A percentile compares a stretch with the other conserved stretches of the same genome.
phyloP scores from a whole-genome alignment of 768 basidiomycete species.

The Hypsizygus marmoreus region DNA sequence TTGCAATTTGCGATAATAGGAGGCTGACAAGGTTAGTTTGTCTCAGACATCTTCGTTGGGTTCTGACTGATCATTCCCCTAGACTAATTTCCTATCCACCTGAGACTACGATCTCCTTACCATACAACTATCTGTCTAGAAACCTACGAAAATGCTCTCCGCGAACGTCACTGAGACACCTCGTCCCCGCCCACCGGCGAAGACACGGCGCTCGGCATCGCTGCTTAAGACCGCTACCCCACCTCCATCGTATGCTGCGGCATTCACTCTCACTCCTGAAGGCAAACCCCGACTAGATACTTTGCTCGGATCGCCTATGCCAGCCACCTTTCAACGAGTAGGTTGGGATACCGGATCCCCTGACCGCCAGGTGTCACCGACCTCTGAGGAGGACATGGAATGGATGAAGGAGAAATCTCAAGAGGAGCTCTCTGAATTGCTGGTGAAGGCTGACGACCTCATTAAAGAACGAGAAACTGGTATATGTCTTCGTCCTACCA shows the following conservation, averaged over 20 bases:
- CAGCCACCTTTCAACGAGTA: slow-evolving; percentile 35
- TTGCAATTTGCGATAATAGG: background rate
- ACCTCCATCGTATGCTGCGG: slow-evolving; percentile 48
- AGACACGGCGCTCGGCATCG: slow-evolving; percentile 52
- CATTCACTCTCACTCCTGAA: slow-evolving; percentile 34
- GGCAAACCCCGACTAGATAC: slow-evolving; percentile 23
- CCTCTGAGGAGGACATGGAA: slow-evolving; percentile 26
- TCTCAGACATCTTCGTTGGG: slow-evolving; percentile 4
- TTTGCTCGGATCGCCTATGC: slow-evolving; percentile 38
- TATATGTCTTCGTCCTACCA: slow-evolving; percentile 33
- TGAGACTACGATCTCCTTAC: slow-evolving; percentile 1
- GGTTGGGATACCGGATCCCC: slow-evolving; percentile 18
- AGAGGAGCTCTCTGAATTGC: slow-evolving; percentile 69
- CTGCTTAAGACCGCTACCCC: slow-evolving; percentile 33
- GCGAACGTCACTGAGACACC: slow-evolving; percentile 47
- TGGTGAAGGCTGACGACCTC: slow-evolving; percentile 71
- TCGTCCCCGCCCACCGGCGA: slow-evolving; percentile 73
- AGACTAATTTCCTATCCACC: background rate
- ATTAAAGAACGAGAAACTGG: slow-evolving; percentile 80
- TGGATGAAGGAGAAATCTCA: slow-evolving; percentile 69
- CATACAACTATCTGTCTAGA: slow-evolving; percentile 1
- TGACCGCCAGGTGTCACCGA: slow-evolving; percentile 20
- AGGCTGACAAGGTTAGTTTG: slow-evolving; percentile 8
- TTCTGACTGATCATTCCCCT: background rate
- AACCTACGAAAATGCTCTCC: slow-evolving; percentile 30